Conservation (phyloP, 1,284 basidiomycete genomes). For the Cutaneotrichosporon dermatis region DNA sequence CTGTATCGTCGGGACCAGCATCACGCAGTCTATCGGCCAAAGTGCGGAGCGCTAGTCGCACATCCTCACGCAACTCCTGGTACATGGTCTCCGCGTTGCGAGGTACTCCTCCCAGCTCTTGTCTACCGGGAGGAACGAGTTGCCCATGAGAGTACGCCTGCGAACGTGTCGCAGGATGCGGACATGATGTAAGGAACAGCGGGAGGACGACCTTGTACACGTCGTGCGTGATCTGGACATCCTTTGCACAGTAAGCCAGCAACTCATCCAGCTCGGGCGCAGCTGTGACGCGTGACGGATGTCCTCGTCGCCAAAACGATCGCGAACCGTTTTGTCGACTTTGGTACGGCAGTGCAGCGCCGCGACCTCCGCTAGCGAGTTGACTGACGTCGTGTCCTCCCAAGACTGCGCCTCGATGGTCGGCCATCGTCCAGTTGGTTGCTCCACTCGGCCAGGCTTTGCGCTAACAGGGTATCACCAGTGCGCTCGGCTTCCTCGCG, state of each 20-base stretch:
- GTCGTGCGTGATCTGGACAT: conserved; percentile 78
- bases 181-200: conserved; percentile 75
- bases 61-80: conserved; percentile 66
- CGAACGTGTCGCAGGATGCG: conserved; percentile 91
- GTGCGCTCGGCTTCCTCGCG: conserved; percentile 53
- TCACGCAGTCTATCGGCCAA: conserved; percentile 61
- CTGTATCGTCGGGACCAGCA: conserved; percentile 57
- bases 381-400: conserved; percentile 89
- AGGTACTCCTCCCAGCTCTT: conserved; percentile 83
- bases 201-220: conserved; percentile 81
- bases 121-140: conserved; percentile 85
- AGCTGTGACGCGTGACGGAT: conserved; percentile 56
- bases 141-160: conserved; percentile 93
- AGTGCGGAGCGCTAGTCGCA: conserved; percentile 61
- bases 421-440: conserved; percentile 36
- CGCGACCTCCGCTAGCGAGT: conserved; percentile 89
- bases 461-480: conserved; percentile 49
- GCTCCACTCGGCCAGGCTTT: conserved; percentile 32
- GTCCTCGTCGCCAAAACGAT: conserved; percentile 60
- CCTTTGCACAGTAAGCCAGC: conserved; percentile 80
- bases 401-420: conserved; percentile 52
- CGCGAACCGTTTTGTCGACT: conserved; percentile 74
- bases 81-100: conserved; percentile 73
- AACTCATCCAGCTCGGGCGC: conserved; percentile 66
- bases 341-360: conserved; percentile 78